A percentile compares a stretch with the other conserved stretches of the same genome.
phyloP scores from a whole-genome alignment of 73 alveolate genomes.

The Stentor coeruleus region DNA sequence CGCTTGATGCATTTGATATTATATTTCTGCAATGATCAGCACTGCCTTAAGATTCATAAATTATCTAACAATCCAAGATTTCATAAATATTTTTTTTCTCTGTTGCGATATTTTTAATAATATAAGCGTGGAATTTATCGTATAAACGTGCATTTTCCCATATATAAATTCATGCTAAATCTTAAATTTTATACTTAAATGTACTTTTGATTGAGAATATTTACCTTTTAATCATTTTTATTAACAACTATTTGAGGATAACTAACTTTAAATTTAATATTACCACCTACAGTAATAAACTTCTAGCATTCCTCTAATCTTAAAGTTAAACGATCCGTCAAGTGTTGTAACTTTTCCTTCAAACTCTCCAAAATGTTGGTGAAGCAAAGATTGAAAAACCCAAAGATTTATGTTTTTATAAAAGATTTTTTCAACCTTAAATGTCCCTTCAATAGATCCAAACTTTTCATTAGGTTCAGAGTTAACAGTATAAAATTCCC shows the following conservation, averaged over 20 bases:
- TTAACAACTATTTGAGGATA: no score
- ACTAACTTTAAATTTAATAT: no score
- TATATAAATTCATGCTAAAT: neutral
- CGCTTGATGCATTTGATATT: no score
- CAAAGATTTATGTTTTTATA: neutral
- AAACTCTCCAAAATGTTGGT: neutral
- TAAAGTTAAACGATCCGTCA: neutral
- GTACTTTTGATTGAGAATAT: no score
- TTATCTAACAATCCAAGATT: neutral
- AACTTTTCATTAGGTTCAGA: neutral
- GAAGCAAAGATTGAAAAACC: neutral
- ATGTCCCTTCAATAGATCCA: neutral
- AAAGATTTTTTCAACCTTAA: neutral
- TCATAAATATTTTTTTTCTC: neutral
- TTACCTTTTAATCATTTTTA: no score
- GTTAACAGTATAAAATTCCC: neutral
- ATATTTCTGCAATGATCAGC: constrained; percentile 8
- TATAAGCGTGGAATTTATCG: no score
- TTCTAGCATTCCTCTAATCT: neutral
- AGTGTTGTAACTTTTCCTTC: neutral
- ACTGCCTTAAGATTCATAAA: neutral
- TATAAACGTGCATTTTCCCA: neutral
- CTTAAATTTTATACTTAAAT: no score
- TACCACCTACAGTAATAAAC: constrained; percentile 8
- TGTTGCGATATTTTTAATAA: neutral